phyloP scores from a whole-genome alignment of 345 rosid species.

The Bruguiera sexangula region DNA sequence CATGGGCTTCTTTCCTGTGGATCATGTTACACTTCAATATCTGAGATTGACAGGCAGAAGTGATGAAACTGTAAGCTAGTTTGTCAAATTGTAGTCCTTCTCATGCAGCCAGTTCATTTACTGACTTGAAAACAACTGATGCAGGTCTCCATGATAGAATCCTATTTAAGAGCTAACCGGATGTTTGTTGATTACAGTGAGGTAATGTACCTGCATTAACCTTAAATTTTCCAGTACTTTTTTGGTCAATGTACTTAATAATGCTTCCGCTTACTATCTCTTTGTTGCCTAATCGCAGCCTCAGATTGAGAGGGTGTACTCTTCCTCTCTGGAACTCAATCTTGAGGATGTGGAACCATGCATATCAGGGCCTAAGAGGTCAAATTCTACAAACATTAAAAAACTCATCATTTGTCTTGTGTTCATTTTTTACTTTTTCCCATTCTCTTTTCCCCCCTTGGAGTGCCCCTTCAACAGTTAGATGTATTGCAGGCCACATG shows the following conservation, averaged over 20 bases:
- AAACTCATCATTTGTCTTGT: not conserved
- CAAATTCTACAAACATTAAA: not conserved
- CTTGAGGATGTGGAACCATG: conserved; percentile 86
- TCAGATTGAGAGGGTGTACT: conserved; percentile 52
- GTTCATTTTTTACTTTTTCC: not conserved
- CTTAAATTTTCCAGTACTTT: not conserved
- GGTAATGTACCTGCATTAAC: conserved; percentile 33
- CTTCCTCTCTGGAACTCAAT: conserved; percentile 66
- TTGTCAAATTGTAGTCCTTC: not conserved
- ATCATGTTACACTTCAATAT: conserved; percentile 86
- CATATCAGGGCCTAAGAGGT: conserved; percentile 86
- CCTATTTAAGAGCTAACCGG: conserved; percentile 78
- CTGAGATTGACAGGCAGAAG: conserved; percentile 81
- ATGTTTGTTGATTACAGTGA: conserved; percentile 90
- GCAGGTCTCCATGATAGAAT: conserved; percentile 78
- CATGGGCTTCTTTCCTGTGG: conserved; percentile 98
- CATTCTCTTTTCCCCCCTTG: no score
- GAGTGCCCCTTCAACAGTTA: conserved; percentile 2
- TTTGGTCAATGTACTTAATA: not conserved
- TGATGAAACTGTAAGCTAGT: conserved; percentile 55
- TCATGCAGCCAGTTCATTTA: not conserved
- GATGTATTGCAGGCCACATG: conserved; percentile 67
- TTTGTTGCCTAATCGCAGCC: conserved; percentile 41
- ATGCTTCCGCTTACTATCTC: conserved; percentile 8
- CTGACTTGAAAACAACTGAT: conserved; percentile 22